Base-by-base conservation (phyloP, 2,329 filamentous ascomycete genomes). In the Penicillium sp. region DNA sequence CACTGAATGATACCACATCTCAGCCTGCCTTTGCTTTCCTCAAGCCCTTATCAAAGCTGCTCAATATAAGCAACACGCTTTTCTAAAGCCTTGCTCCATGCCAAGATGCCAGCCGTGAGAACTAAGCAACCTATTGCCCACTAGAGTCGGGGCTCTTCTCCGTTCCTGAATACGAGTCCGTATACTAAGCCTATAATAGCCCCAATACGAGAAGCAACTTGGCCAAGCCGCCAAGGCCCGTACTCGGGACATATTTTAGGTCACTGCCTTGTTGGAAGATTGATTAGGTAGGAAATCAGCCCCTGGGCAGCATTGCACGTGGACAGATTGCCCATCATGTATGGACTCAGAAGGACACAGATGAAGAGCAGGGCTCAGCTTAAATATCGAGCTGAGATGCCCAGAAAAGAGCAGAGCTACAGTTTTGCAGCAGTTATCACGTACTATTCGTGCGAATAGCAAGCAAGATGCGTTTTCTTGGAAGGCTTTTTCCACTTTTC, bases 111-210 rank as follows among this genome's bases (percentile, higher is more conserved):
- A 28, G 11, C 20, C 5, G 15, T 7, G 25, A 10, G 8, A 22
- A 5, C 2, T 1, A 42, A 25, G 12, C 11, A 28, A 25, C 10
- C 8, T 28, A 15, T 28, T 25, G 20, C 20, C 25, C 20, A 20
- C 25, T 45, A 45, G 15, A 52, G 6, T 28, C 2, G 49, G 17
- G 6, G 17, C 39, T 39, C 35, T 39, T 22, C 15, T 15, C 49
- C 15, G 17, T 15, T 39, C 35, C 17, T n/a, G 49, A 38, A 51
- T 52, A 52, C 49, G 49, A 52, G 49, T 52, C 39, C 49, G 34
- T 11, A 17, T 49, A 8, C 17, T 28, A 49, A 8, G 28, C 28
- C 28, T 31, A 31, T 17, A 11, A 35, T 49, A 35, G 47, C 28
- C 34, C 15, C 15, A 34, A 35, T 34, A 31, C 47, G 28, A 49